Conservation (phyloP, 2,329 filamentous ascomycete genomes). For the Emergomyces africanus region DNA sequence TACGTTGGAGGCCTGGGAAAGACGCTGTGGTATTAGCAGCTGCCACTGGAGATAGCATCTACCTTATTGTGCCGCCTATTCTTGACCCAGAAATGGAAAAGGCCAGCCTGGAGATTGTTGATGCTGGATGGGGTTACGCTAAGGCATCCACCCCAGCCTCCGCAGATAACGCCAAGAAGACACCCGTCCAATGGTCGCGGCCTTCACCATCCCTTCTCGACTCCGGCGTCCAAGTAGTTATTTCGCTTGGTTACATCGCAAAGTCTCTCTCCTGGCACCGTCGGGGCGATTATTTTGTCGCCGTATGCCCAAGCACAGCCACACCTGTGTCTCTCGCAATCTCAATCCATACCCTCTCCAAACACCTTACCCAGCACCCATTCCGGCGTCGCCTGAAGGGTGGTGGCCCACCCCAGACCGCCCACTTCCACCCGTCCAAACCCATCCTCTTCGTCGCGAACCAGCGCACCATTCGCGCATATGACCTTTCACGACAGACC, state of each 20-base stretch:
- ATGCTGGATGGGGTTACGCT: constrained; percentile 91
- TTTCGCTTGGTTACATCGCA: constrained; percentile 65
- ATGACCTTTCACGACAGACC: constrained; percentile 84
- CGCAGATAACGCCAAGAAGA: constrained; percentile 46
- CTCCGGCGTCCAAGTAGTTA: constrained; percentile 62
- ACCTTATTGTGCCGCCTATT: constrained; percentile 65
- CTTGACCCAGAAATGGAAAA: constrained; percentile 61
- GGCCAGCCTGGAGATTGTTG: constrained; percentile 61
- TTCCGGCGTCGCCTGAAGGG: constrained; percentile 62
- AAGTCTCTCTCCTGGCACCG: constrained; percentile 92
- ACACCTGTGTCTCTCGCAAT: constrained; percentile 50
- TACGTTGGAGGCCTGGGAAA: constrained; percentile 78
- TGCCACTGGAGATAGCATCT: constrained; percentile 72
- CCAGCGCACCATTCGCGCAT: constrained; percentile 81
- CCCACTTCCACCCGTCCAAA: constrained; percentile 86
- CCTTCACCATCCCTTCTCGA: constrained; percentile 62
- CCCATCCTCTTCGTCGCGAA: constrained; percentile 95
- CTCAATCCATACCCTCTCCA: constrained; percentile 86
- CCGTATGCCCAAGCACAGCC: constrained; percentile 59
- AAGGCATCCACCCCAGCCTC: constrained; percentile 41
- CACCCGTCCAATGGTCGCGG: constrained; percentile 70
- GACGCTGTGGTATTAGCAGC: constrained; percentile 73
- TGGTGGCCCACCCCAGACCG: constrained; percentile 68
- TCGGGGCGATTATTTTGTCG: constrained; percentile 85
- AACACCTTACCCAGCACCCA: constrained; percentile 87